Conservation (phyloP, 345 rosid genomes). For the Durio zibethinus region DNA sequence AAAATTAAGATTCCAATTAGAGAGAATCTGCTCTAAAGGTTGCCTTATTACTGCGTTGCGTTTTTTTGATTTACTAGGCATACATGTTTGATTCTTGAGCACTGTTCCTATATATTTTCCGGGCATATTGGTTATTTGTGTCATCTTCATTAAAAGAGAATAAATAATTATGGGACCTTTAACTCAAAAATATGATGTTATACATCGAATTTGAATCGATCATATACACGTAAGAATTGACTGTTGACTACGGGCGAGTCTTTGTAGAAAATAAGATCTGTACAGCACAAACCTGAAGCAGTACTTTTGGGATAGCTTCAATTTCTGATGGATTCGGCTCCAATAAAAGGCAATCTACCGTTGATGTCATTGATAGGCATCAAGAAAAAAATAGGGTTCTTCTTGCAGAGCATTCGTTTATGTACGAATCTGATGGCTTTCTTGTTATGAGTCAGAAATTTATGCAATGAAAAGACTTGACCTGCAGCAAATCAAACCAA, state of each 20-base stretch:
- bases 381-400: neutral
- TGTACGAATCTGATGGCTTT: neutral
- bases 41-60: neutral
- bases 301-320: neutral
- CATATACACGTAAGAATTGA: slow-evolving; percentile 22
- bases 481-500: slow-evolving; percentile 5
- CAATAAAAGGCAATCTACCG: neutral
- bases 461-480: neutral
- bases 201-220: slow-evolving; percentile 1
- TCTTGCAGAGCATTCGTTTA: neutral
- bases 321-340: neutral
- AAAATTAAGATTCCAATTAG: neutral
- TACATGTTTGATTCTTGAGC: slow-evolving; percentile 1
- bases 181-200: neutral
- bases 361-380: neutral
- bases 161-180: neutral
- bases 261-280: neutral
- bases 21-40: neutral
- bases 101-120: too few relatives aligned
- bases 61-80: neutral
- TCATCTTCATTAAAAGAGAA: neutral
- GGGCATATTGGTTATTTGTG: neutral
- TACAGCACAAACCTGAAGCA: slow-evolving; percentile 6
- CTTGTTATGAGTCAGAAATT: neutral
- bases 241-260: neutral